phyloP scores from a whole-genome alignment of 2,329 filamentous ascomycete species.

The Colletotrichum sansevieriae region DNA sequence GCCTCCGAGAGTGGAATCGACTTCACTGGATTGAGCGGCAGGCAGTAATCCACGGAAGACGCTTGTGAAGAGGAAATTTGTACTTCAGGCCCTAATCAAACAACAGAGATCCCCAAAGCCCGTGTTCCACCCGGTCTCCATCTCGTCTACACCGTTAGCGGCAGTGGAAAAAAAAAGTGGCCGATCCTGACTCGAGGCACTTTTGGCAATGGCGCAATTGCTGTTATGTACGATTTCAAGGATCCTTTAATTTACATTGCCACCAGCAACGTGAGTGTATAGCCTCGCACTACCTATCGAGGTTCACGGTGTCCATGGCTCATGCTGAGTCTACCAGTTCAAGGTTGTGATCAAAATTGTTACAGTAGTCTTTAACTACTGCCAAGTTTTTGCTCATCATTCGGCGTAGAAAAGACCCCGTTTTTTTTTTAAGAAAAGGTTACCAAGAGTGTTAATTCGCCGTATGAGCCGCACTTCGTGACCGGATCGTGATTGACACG shows the following conservation, averaged over 20 bases:
- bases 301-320: too few species aligned
- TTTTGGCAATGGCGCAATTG: conserved; percentile 38
- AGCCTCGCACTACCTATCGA: too few species aligned
- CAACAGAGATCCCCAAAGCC: not conserved
- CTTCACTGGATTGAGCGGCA: too few species aligned
- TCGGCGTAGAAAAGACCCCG: too few species aligned
- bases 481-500: conserved; percentile 6
- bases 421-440: too few species aligned
- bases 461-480: not conserved
- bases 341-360: too few species aligned
- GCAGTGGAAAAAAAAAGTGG: conserved; percentile 2
- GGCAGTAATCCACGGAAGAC: not conserved
- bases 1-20: too few species aligned
- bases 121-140: not conserved
- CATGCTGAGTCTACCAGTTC: too few species aligned
- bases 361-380: too few species aligned
- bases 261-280: not conserved
- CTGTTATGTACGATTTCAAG: conserved; percentile 10
- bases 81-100: not conserved
- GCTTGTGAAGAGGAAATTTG: not conserved
- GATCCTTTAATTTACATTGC: not conserved
- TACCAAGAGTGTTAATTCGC: not conserved
- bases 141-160: not conserved
- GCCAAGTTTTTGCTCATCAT: too few species aligned
- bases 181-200: conserved; percentile 22